phyloP scores from a whole-genome alignment of 163 green algal species.

The Chlorella variabilis region DNA sequence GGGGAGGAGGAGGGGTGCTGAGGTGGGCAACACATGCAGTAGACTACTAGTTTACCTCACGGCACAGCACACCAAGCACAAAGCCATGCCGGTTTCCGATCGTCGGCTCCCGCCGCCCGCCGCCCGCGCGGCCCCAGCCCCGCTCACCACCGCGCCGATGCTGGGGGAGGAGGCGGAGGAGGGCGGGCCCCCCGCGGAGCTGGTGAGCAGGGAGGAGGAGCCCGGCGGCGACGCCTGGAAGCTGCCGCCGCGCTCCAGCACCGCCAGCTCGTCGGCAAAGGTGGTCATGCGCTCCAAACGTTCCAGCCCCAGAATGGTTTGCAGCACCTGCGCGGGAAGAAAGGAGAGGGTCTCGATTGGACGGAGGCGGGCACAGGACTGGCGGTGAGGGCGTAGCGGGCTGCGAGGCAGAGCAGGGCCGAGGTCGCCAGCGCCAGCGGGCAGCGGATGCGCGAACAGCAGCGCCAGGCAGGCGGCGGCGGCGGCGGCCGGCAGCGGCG shows the following conservation, averaged over 20 bases:
- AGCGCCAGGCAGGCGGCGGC: no score
- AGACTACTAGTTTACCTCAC: no score
- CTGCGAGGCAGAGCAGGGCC: no score
- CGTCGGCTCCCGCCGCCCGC: no score
- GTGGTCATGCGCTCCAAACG: conserved; percentile 73
- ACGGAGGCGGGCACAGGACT: not conserved
- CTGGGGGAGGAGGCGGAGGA: not conserved
- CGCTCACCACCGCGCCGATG: not conserved
- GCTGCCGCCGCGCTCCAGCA: not conserved
- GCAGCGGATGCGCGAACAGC: no score
- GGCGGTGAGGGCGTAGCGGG: no score
- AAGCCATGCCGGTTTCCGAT: no score
- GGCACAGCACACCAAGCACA: no score
- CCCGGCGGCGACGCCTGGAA: not conserved
- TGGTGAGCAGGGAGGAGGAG: not conserved
- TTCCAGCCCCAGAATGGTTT: conserved; percentile 80
- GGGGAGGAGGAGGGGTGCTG: not conserved
- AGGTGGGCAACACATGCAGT: not conserved
- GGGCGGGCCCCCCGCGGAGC: not conserved
- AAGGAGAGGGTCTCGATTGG: not conserved
- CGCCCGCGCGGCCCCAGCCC: no score
- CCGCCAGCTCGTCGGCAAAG: conserved; percentile 61
- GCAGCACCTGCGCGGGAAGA: conserved; percentile 66
- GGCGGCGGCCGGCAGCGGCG: no score
- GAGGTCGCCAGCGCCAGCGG: no score